These are phyloP conservation scores for Calonectria multiphialidica DNA, from an alignment of 2,329 filamentous ascomycete species.

Conservation along the genomic window DNA sequence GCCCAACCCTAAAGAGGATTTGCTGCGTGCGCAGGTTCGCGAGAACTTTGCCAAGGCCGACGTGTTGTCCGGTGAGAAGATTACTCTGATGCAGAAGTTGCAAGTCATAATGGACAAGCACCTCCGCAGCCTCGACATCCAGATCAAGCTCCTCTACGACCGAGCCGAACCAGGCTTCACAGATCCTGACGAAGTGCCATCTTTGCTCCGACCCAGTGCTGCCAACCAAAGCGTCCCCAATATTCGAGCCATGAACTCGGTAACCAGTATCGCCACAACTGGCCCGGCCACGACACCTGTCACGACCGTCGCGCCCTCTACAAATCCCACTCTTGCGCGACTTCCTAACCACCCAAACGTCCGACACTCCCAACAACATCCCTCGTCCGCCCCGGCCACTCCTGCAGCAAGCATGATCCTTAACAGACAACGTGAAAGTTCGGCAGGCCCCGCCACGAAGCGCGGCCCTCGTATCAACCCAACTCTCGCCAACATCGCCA, in stretches of 20 bases:
- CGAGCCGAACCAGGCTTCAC: constrained; percentile 71
- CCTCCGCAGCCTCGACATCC: constrained; percentile 70
- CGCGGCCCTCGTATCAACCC: constrained; percentile 63
- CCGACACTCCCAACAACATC: constrained; percentile 63
- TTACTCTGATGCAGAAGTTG: constrained; percentile 75
- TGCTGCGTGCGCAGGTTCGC: constrained; percentile 73
- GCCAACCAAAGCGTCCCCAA: constrained; percentile 61
- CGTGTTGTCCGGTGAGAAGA: constrained; percentile 80
- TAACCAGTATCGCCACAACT: constrained; percentile 48
- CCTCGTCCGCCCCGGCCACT: constrained; percentile 70
- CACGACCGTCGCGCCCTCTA: constrained; percentile 45
- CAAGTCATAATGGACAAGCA: constrained; percentile 72
- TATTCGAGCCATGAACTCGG: constrained; percentile 57
- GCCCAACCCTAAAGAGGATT: constrained; percentile 80
- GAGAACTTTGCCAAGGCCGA: constrained; percentile 78
- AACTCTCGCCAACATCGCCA: constrained; percentile 60
- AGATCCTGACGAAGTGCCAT: constrained; percentile 73
- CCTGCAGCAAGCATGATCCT: constrained; percentile 72
- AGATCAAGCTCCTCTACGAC: constrained; percentile 73
- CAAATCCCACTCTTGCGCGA: constrained; percentile 58
- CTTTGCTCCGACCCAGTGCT: constrained; percentile 69
- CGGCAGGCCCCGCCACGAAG: constrained; percentile 70
- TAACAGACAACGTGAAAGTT: constrained; percentile 69
- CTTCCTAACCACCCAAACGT: constrained; percentile 59
- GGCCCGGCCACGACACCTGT: constrained; percentile 43